Percentiles rank a stretch among this genome's conserved stretches.
Conservation (phyloP, 345 rosid species). For the Salix viminalis region DNA sequence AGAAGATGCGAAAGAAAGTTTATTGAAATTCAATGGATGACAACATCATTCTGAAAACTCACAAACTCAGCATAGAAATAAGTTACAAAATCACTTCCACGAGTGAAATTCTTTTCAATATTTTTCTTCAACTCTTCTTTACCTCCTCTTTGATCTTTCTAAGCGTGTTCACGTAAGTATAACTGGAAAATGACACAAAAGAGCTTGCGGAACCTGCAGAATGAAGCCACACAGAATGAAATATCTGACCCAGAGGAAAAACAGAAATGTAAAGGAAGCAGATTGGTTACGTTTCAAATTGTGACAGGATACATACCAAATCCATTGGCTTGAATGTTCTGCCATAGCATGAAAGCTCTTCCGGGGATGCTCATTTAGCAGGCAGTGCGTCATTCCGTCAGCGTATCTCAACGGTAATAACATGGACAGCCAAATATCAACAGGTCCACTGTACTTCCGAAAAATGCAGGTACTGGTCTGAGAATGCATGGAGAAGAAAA, state of each 20-base stretch:
- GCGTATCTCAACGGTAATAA: constrained; percentile 17
- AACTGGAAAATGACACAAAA: constrained; percentile 74
- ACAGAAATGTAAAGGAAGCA: not conserved
- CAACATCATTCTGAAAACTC: not conserved
- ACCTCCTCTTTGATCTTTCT: constrained; percentile 35
- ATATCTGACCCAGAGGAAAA: not conserved
- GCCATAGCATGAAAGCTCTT: constrained; percentile 76
- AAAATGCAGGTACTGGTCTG: constrained; percentile 60
- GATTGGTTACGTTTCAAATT: not conserved
- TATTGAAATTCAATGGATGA: not conserved
- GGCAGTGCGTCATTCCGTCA: constrained; percentile 24
- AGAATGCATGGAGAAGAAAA: not conserved
- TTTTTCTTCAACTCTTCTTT: not conserved
- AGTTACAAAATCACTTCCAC: not conserved
- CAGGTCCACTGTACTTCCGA: constrained; percentile 75
- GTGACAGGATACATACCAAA: constrained; percentile 49
- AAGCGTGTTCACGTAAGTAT: constrained; percentile 56
- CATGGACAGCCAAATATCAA: constrained; percentile 63
- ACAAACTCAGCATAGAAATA: not conserved
- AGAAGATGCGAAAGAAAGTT: not conserved
- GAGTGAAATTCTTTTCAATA: not conserved
- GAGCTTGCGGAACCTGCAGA: constrained; percentile 79
- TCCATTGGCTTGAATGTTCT: constrained; percentile 81
- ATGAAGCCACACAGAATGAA: not conserved
- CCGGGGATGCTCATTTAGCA: constrained; percentile 48